These are phyloP conservation scores for Pythium periplocum DNA, from an alignment of 352 stramenopile species.

Conservation along the genomic window DNA sequence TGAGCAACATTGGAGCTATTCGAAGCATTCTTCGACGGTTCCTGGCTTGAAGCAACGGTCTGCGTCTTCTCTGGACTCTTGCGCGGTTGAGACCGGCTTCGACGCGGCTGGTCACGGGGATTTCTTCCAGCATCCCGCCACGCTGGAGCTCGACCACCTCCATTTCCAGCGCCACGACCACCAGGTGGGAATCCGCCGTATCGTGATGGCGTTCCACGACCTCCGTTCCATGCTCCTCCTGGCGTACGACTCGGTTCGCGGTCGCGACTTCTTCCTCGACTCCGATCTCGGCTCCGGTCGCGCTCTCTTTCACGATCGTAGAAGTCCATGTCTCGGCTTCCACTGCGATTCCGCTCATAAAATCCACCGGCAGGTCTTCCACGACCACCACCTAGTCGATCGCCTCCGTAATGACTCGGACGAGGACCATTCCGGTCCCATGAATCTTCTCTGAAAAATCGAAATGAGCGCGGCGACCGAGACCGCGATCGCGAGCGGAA, in stretches of 20 bases:
- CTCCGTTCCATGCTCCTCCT: background rate
- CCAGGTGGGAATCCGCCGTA: conserved; percentile 15
- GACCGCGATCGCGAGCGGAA: conserved; percentile 50
- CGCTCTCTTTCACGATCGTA: conserved; percentile 19
- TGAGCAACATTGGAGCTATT: too few relatives aligned
- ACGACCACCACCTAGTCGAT: conserved; percentile 12
- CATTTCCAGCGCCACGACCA: conserved; percentile 9
- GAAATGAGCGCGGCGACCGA: background rate
- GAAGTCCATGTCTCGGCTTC: conserved; percentile 15
- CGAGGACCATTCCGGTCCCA: too few relatives aligned
- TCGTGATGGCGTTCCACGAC: conserved; percentile 5
- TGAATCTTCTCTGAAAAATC: background rate
- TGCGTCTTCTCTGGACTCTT: background rate
- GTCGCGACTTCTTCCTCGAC: conserved; percentile 11
- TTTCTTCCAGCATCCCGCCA: conserved; percentile 15
- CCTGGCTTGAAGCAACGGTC: too few relatives aligned
- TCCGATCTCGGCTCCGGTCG: conserved; percentile 13
- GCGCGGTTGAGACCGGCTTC: conserved; percentile 4
- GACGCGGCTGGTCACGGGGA: conserved; percentile 6
- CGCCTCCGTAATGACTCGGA: background rate
- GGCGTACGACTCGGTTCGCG: background rate
- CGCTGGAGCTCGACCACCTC: background rate
- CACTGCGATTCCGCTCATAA: conserved; percentile 15
- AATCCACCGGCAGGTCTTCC: conserved; percentile 26
- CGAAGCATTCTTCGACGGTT: too few relatives aligned